phyloP scores from a whole-genome alignment of 352 stramenopile species.

The Pythium apleroticum region DNA sequence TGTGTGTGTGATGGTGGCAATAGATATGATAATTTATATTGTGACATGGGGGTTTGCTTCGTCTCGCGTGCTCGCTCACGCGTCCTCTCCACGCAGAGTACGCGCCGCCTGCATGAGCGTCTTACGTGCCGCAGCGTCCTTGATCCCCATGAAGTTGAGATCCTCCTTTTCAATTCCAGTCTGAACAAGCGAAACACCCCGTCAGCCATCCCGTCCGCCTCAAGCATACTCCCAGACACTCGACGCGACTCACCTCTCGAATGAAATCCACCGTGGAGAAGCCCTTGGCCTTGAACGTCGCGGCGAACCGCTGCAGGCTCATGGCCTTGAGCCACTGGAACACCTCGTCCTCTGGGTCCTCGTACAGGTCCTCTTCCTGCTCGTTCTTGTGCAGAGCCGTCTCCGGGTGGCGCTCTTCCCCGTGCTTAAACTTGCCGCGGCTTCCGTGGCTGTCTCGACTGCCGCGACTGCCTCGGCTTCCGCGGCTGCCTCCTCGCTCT shows the following conservation, averaged over 20 bases:
- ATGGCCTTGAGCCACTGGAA: conserved; percentile 73
- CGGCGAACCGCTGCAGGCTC: conserved; percentile 53
- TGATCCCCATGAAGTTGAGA: conserved; percentile 84
- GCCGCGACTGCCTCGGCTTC: conserved; percentile 27
- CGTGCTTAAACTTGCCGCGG: conserved; percentile 8
- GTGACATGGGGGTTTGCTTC: conserved; percentile 6
- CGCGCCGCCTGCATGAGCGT: conserved; percentile 60
- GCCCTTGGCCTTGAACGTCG: conserved; percentile 74
- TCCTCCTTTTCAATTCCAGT: conserved; percentile 86
- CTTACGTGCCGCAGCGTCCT: conserved; percentile 58
- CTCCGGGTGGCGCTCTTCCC: conserved; percentile 22
- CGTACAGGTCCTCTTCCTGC: conserved; percentile 36
- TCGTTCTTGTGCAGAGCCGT: conserved; percentile 23
- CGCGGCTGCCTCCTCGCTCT: conserved; percentile 7
- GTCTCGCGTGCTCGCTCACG: conserved; percentile 5
- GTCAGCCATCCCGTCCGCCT: too few relatives aligned
- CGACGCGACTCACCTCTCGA: conserved; percentile 54
- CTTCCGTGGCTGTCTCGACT: conserved; percentile 10
- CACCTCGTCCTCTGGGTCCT: conserved; percentile 65
- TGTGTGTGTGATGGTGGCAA: neutral
- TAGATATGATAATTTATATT: conserved; percentile 32
- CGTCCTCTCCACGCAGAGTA: conserved; percentile 29
- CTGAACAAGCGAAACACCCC: conserved; percentile 29
- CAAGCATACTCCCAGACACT: neutral
- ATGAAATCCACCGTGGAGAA: conserved; percentile 82